These are phyloP conservation scores for Fusarium robinianum DNA, from an alignment of 2,329 filamentous ascomycete genomes.

Conservation along the genomic window DNA sequence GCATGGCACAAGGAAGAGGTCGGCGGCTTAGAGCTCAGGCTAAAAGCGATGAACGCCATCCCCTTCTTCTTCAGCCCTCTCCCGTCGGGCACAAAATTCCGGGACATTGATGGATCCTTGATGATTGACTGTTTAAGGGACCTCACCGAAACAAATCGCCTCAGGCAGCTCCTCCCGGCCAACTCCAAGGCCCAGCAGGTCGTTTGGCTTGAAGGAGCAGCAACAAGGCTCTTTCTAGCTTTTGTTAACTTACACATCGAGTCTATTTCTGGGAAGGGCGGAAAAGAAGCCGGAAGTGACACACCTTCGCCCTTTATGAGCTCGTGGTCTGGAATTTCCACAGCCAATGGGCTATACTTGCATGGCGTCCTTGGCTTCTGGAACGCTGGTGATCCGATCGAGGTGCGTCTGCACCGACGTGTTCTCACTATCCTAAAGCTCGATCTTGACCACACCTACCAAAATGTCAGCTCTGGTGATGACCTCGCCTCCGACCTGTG, in stretches of 20 bases:
- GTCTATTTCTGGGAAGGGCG: conserved; percentile 2
- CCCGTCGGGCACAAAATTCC: conserved; percentile 2
- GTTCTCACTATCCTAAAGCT: conserved; percentile 17
- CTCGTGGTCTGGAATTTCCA: conserved; percentile 23
- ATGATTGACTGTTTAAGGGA: conserved; percentile 13
- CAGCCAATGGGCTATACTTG: conserved; percentile 18
- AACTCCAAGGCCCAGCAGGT: neutral
- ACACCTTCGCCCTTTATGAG: neutral
- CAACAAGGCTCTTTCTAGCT: conserved; percentile 19
- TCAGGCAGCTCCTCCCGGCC: neutral
- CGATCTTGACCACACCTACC: conserved; percentile 7
- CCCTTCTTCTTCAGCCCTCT: conserved; percentile 24
- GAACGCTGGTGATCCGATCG: conserved; percentile 27
- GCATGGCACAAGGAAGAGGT: conserved; percentile 24
- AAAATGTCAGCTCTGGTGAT: neutral
- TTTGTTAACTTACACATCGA: conserved; percentile 22
- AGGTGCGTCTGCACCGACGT: conserved; percentile 12
- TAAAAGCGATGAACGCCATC: conserved; percentile 23
- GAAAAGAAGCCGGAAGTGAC: neutral
- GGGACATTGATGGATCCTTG: conserved; percentile 8
- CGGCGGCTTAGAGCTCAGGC: conserved; percentile 8
- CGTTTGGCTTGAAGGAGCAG: conserved; percentile 27
- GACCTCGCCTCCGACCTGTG: conserved; percentile 6
- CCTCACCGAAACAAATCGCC: conserved; percentile 4
- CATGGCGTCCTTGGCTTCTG: conserved; percentile 18